Conservation (phyloP, 139 green algal genomes). For the Asterochloris sp. region DNA sequence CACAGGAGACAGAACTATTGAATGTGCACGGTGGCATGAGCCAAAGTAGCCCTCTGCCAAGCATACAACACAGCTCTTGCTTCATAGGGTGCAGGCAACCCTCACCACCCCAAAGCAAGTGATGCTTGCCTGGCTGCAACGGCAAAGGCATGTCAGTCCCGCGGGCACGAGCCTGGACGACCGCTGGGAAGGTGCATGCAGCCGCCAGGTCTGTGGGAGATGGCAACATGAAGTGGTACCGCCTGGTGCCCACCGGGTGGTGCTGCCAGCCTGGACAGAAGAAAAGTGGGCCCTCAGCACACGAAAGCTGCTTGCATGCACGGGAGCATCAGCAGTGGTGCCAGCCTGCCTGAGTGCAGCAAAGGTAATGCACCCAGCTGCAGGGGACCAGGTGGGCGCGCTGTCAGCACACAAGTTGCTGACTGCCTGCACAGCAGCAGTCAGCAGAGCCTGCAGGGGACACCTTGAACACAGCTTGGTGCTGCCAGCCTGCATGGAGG, state of each 20-base stretch:
- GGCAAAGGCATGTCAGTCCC: background rate
- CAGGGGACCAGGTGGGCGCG: background rate
- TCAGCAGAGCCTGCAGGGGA: too few species aligned
- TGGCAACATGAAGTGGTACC: slow-evolving; percentile 89
- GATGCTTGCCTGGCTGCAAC: background rate
- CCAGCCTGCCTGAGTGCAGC: too few species aligned
- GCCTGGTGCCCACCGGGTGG: slow-evolving; percentile 72
- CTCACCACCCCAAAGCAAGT: background rate
- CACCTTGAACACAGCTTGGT: too few species aligned
- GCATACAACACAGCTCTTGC: background rate
- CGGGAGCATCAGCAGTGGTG: background rate
- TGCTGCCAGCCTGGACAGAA: slow-evolving; percentile 77
- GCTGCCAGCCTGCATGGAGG: too few species aligned
- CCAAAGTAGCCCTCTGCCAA: background rate
- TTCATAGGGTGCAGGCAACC: background rate
- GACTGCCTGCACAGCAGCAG: too few species aligned
- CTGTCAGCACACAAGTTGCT: background rate
- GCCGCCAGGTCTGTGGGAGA: slow-evolving; percentile 8
- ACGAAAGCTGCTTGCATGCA: background rate
- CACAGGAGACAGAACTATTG: background rate
- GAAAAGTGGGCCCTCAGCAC: background rate
- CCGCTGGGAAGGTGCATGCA: background rate
- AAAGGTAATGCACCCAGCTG: background rate
- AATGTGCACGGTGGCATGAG: background rate
- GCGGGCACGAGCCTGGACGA: background rate